A percentile compares a stretch with the other conserved stretches of the same genome.
Evolutionary conservation across 2,329 filamentous ascomycete species (phyloP).

Genomic region (Ophiostoma quercus): DNA sequence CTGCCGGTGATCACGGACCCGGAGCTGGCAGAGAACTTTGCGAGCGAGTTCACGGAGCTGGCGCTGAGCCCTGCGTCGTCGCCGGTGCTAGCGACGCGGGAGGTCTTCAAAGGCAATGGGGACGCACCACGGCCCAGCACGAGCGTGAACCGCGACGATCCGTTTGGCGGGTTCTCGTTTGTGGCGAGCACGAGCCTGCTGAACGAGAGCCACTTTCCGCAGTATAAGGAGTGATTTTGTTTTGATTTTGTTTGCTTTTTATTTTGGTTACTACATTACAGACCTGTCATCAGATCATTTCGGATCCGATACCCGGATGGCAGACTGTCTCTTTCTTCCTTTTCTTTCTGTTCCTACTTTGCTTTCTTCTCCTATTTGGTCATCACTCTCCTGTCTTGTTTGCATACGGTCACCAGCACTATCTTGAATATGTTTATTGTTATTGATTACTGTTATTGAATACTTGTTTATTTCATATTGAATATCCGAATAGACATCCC

Average conservation of each 20-base stretch:
- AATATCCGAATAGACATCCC: too few species aligned
- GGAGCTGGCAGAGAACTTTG: conserved; percentile 93
- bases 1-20: conserved; percentile 92
- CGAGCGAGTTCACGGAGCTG: conserved; percentile 82
- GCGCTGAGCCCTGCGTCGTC: conserved; percentile 67
- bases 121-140: background rate
- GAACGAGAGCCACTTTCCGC: conserved; percentile 41
- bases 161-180: conserved; percentile 61
- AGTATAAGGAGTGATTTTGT: conserved; percentile 16
- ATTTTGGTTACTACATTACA: background rate
- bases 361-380: background rate
- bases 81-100: conserved; percentile 25
- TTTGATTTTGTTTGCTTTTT: background rate
- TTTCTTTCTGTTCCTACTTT: background rate
- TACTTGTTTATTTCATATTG: too few species aligned
- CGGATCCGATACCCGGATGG: conserved; percentile 3
- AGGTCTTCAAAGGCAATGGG: background rate
- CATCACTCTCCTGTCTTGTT: background rate
- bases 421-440: too few species aligned
- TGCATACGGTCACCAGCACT: too few species aligned
- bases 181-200: conserved; percentile 55
- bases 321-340: background rate
- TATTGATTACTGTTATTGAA: too few species aligned
- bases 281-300: background rate
- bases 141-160: conserved; percentile 45